Evolutionary conservation across 2,329 filamentous ascomycete genomes (phyloP).

Genomic region (Rhinocladiella similis): DNA sequence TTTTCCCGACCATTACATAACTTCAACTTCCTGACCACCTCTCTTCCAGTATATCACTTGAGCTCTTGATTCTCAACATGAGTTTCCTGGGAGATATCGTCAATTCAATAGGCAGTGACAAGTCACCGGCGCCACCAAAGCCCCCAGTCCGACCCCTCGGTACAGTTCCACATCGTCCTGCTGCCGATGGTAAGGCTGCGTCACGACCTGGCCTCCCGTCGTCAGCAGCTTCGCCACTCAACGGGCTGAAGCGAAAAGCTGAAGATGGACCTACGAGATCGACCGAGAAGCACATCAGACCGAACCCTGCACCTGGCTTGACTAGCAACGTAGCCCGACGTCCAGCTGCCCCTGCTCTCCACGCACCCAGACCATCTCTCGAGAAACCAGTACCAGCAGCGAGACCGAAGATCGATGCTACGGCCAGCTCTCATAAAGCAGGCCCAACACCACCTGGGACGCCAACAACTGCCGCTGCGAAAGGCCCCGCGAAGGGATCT

Average conservation of each 20-base stretch:
- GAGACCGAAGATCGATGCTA: constrained; percentile 15
- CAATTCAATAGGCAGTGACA: constrained; percentile 49
- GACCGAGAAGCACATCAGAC: constrained; percentile 21
- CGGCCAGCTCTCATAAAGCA: constrained; percentile 3
- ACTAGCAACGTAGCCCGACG: constrained; percentile 14
- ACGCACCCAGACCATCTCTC: constrained; percentile 14
- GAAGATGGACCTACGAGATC: constrained; percentile 21
- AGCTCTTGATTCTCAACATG: constrained; percentile 15
- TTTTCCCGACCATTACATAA: not conserved
- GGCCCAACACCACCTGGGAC: constrained; percentile 14
- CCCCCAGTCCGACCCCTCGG: constrained; percentile 13
- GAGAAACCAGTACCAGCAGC: constrained; percentile 7
- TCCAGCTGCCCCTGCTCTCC: constrained; percentile 20
- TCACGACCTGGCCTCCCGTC: constrained; percentile 9
- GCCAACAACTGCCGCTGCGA: constrained; percentile 14
- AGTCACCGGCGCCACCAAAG: constrained; percentile 28
- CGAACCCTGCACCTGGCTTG: constrained; percentile 17
- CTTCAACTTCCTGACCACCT: constrained; percentile 4
- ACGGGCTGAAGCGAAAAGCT: constrained; percentile 27
- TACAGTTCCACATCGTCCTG: constrained; percentile 16
- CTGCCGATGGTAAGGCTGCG: constrained; percentile 10
- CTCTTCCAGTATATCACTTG: not conserved
- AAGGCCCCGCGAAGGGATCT: constrained; percentile 51
- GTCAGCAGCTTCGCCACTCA: constrained; percentile 14
- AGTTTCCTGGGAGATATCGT: constrained; percentile 53